Percentiles rank a stretch among this genome's conserved stretches.
Conservation (phyloP, 1,284 basidiomycete genomes). For the Pseudozyma tsukubaensis region DNA sequence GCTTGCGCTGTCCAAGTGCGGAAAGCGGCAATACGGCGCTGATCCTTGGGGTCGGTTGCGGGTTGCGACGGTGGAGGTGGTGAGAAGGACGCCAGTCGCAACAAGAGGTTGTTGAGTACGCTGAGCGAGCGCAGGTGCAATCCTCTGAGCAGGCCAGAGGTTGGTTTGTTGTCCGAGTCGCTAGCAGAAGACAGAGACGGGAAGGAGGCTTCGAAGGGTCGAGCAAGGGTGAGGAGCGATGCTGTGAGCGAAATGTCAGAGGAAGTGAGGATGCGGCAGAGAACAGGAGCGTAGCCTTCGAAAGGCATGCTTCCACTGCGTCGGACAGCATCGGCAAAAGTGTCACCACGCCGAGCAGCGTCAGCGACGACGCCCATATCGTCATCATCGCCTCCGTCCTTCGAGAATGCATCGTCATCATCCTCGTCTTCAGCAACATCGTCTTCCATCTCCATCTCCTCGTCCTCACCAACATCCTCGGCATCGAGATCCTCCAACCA, state of each 20-base stretch:
- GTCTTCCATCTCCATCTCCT: conserved; percentile 28
- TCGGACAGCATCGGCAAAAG: conserved; percentile 47
- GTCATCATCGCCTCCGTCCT: conserved; percentile 19
- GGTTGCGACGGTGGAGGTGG: conserved; percentile 63
- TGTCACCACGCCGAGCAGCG: conserved; percentile 2
- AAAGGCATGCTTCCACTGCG: conserved; percentile 32
- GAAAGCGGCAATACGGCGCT: conserved; percentile 36
- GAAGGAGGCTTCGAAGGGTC: conserved; percentile 48
- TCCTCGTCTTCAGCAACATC: conserved; percentile 9
- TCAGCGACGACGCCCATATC: conserved; percentile 16
- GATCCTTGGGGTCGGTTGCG: conserved; percentile 36
- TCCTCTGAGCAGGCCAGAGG: conserved; percentile 27
- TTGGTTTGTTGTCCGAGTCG: not conserved
- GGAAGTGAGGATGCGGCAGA: conserved; percentile 9
- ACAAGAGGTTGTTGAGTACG: conserved; percentile 56
- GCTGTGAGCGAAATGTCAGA: conserved; percentile 10
- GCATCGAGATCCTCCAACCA: conserved; percentile 42
- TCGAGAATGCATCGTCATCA: conserved; percentile 8
- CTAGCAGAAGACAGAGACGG: conserved; percentile 29
- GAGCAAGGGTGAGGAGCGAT: conserved; percentile 36
- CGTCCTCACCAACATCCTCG: conserved; percentile 17
- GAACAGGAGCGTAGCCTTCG: conserved; percentile 28
- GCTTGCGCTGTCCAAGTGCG: conserved; percentile 19
- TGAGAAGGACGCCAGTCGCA: conserved; percentile 48
- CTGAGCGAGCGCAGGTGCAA: conserved; percentile 56